phyloP scores from a whole-genome alignment of 2,329 filamentous ascomycete species.

The Canariomyces notabilis region DNA sequence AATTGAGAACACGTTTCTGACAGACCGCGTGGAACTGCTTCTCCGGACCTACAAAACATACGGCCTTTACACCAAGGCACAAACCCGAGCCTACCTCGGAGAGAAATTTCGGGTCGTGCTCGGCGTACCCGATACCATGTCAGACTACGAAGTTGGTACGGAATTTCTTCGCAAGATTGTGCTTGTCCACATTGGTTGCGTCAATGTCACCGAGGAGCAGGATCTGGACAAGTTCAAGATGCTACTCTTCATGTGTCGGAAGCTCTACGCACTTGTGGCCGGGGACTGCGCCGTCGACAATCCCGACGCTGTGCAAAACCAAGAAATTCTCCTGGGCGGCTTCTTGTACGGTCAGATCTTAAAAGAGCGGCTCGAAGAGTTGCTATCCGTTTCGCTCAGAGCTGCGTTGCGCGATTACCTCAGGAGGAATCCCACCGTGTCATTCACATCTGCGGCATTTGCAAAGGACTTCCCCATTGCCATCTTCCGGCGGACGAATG shows the following conservation, averaged over 20 bases:
- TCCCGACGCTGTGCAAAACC: conserved; percentile 92
- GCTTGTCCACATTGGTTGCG: conserved; percentile 82
- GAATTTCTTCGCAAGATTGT: conserved; percentile 90
- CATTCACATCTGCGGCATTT: conserved; percentile 75
- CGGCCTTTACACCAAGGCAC: conserved; percentile 71
- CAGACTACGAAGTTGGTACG: conserved; percentile 81
- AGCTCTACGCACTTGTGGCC: conserved; percentile 87
- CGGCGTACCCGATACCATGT: conserved; percentile 75
- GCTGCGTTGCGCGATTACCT: conserved; percentile 52
- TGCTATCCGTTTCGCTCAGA: conserved; percentile 56
- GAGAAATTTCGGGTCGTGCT: conserved; percentile 87
- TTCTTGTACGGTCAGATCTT: conserved; percentile 93
- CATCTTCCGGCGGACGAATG: conserved; percentile 76
- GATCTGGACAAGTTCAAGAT: conserved; percentile 90
- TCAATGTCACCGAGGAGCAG: conserved; percentile 76
- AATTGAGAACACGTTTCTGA: conserved; percentile 84
- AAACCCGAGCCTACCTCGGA: conserved; percentile 82
- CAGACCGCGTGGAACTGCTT: conserved; percentile 87
- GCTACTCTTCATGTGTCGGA: conserved; percentile 92
- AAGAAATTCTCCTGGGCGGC: conserved; percentile 88
- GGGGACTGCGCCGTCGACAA: conserved; percentile 93
- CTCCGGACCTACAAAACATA: conserved; percentile 92
- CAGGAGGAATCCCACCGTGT: conserved; percentile 53
- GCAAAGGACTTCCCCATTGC: conserved; percentile 70
- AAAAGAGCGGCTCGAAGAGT: conserved; percentile 91